Evolutionary conservation across 768 basidiomycete genomes (phyloP).

Genomic region (Russula abietina): DNA sequence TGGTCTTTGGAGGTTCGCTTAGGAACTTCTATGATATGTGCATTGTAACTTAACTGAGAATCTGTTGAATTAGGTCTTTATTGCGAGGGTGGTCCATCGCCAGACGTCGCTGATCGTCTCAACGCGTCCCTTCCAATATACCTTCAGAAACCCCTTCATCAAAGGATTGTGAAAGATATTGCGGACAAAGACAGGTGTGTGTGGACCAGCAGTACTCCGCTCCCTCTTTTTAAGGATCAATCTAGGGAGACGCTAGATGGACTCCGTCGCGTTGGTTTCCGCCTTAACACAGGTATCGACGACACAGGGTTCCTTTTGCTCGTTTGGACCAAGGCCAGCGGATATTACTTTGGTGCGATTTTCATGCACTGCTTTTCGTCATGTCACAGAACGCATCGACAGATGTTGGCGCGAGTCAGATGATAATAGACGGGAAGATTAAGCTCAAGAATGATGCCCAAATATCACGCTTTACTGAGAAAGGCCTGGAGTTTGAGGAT

Average conservation of each 20-base stretch:
- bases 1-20: constrained; percentile 18
- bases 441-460: constrained; percentile 41
- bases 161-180: constrained; percentile 38
- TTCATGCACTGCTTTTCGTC: neutral
- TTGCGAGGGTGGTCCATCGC: constrained; percentile 17
- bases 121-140: constrained; percentile 37
- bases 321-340: constrained; percentile 43
- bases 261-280: constrained; percentile 51
- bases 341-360: constrained; percentile 58
- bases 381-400: neutral
- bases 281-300: constrained; percentile 42
- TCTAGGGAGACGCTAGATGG: constrained; percentile 47
- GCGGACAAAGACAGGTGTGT: constrained; percentile 48
- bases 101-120: constrained; percentile 53
- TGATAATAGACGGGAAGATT: constrained; percentile 43
- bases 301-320: constrained; percentile 45
- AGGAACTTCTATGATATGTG: neutral
- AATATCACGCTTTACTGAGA: constrained; percentile 37
- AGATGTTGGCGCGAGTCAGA: constrained; percentile 40
- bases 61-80: constrained; percentile 11
- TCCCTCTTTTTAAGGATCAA: neutral
- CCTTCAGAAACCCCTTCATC: constrained; percentile 29
- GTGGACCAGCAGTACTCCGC: neutral
- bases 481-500: constrained; percentile 38
- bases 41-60: neutral